phyloP scores from a whole-genome alignment of 352 stramenopile genomes.

The Blastocystis hominis region DNA sequence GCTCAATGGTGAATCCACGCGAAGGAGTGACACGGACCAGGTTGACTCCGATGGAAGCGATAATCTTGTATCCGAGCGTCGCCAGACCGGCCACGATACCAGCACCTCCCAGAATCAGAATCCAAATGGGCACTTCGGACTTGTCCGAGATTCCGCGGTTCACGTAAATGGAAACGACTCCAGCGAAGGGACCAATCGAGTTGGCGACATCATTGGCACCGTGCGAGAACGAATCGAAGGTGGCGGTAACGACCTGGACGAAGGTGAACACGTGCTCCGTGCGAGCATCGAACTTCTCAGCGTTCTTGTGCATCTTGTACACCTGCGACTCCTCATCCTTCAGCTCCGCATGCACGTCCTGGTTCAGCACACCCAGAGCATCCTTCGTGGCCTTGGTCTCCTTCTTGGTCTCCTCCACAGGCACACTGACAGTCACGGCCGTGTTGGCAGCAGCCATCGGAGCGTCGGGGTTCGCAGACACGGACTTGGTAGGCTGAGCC shows the following conservation, averaged over 20 bases:
- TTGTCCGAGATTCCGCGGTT: constrained; percentile 55
- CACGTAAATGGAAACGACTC: constrained; percentile 67
- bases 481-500: neutral
- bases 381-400: neutral
- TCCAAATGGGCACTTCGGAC: constrained; percentile 65
- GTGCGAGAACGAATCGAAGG: constrained; percentile 70
- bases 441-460: neutral
- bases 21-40: constrained; percentile 65
- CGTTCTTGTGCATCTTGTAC: constrained; percentile 59
- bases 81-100: constrained; percentile 66
- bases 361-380: constrained; percentile 57
- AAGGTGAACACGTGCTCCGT: constrained; percentile 67
- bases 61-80: constrained; percentile 69
- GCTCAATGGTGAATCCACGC: constrained; percentile 69
- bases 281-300: constrained; percentile 63
- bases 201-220: constrained; percentile 74
- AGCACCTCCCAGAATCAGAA: constrained; percentile 66
- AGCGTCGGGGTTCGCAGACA: neutral
- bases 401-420: constrained; percentile 19
- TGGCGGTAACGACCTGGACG: constrained; percentile 70
- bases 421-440: neutral
- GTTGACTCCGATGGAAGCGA: constrained; percentile 64
- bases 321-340: constrained; percentile 60
- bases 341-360: constrained; percentile 62
- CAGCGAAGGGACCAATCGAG: constrained; percentile 67